These are phyloP conservation scores for Sphaerulina vaccinii DNA, from an alignment of 2,329 filamentous ascomycete species.

Conservation along the genomic window DNA sequence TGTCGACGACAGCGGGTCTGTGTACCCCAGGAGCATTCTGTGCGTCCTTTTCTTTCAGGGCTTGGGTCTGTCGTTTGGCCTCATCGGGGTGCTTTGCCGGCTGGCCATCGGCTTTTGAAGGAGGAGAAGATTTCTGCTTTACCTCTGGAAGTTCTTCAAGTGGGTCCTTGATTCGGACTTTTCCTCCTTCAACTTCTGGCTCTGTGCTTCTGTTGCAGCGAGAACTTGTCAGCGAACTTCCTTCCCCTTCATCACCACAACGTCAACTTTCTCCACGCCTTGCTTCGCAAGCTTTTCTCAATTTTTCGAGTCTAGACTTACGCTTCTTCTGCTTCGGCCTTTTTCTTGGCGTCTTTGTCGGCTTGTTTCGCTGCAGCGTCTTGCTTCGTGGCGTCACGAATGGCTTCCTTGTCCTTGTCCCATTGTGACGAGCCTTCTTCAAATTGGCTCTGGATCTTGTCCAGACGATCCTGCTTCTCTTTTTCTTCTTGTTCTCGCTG, in stretches of 20 bases:
- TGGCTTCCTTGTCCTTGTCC: conserved; percentile 83
- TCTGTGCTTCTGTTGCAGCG: conserved; percentile 23
- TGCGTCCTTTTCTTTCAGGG: conserved; percentile 6
- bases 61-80: conserved; percentile 4
- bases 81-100: conserved; percentile 8
- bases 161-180: background rate
- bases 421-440: conserved; percentile 75
- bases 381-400: conserved; percentile 65
- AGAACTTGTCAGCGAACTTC: conserved; percentile 29
- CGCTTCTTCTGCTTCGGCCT: conserved; percentile 24
- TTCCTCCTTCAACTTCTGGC: conserved; percentile 8
- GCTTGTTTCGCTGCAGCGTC: conserved; percentile 43
- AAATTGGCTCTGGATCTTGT: conserved; percentile 79
- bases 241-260: conserved; percentile 24
- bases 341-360: conserved; percentile 19
- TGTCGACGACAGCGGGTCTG: background rate
- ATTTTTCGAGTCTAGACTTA: conserved; percentile 19
- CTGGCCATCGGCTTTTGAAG: conserved; percentile 11
- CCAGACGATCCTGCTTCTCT: conserved; percentile 67
- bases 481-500: conserved; percentile 77
- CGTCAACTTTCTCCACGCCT: conserved; percentile 10
- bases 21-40: background rate
- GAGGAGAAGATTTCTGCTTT: conserved; percentile 15
- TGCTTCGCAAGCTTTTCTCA: conserved; percentile 8
- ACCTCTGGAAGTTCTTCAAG: conserved; percentile 19